Base-by-base conservation (phyloP, 352 stramenopile genomes). In the Aphanomyces euteiches region DNA sequence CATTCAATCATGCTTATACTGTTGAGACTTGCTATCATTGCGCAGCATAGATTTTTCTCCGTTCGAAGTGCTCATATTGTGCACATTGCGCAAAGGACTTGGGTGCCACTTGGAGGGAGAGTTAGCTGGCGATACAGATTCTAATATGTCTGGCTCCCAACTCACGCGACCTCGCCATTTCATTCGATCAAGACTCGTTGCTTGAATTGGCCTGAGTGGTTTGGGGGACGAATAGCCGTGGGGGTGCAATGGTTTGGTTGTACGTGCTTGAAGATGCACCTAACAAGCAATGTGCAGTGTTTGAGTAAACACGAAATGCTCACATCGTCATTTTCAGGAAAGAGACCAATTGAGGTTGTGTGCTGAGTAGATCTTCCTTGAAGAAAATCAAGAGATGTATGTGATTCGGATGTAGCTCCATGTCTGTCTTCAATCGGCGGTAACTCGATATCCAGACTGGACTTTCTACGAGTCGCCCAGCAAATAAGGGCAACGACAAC, bases 251-350 rank as follows among this genome's bases (percentile, higher is more conserved):
- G 28, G 28, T 28, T 28, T 28, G 28, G 1, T 28, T 2, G 28
- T 28, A 28, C 28, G 28, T 28, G 28, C 28, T 28, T 28, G 28
- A 28, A 28, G 28, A 28, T 28, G 28, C 28, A 28, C 28, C 28
- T 28, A 28, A 28, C 28, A 28, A 28, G 28, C 13, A 63, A 4
- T 53, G 1, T 53, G 45, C 1, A 53, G 45, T 15, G 45, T 53
- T 53, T 61, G 3, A 6, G 7, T 4, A 28, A 28, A 28, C 0
- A 28, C 28, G 28, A 28, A 28, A 28, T 28, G 28, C 28, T 28
- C 41, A 69, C 63, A 41, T 69, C 47, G 63, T 69, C 63, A 19
- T 69, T 19, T 34, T 69, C 63, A 4, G 63, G 63, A 36, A 69
- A 69, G 15, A 69, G 40, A 15, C 36, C 21, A 13, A 56, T n/a